Base-by-base conservation (phyloP, 176 grass and related monocot species). In the Eragrostis nindensis region DNA sequence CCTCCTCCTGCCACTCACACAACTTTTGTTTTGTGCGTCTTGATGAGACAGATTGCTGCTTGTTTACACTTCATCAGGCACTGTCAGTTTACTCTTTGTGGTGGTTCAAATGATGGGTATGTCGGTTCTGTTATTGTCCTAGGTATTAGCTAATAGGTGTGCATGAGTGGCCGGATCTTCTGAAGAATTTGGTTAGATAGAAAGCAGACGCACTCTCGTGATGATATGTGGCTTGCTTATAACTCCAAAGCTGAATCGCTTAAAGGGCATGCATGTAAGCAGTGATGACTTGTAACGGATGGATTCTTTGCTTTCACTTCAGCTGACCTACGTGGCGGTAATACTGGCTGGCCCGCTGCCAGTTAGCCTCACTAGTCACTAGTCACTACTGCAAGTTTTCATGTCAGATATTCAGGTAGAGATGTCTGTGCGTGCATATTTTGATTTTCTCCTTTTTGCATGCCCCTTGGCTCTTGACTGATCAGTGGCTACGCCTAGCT, bases 61-160 rank as follows among this genome's bases (percentile, higher is more conserved):
- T 60, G 63, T 67, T n/a, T 45, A 66, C 62, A 46, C 50, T 38
- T 39, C 1, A 19, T 39, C 3, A 19, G 19, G 59, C 59, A 73
- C 73, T 69, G 60, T 80, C 68, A 46, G 6, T 64, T 43, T 67
- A 86, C 76, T 74, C 59, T 61, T 80, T 66, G 32, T n/a, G n/a
- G n/a, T 66, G 24, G 57, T 27, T 61, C 27, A 55, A 73, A 66
- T 80, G 76, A 66, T 80, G 57, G 62, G 7, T 10, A 50, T 56
- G 21, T 44, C 38, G 18, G 27, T 38, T 53, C 70, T 73, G 47
- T 21, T 36, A 73, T n/a, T 22, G 70, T 36, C 48, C 48, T 39
- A 73, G 71, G 17, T 39, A 36, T 36, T 36, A 50, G 26, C 3
- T 32, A n/a, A n/a, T n/a, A 19, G 15, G 7, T 7, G 27, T 50